phyloP scores from a whole-genome alignment of 768 basidiomycete species.

The Hebeloma cylindrosporum region DNA sequence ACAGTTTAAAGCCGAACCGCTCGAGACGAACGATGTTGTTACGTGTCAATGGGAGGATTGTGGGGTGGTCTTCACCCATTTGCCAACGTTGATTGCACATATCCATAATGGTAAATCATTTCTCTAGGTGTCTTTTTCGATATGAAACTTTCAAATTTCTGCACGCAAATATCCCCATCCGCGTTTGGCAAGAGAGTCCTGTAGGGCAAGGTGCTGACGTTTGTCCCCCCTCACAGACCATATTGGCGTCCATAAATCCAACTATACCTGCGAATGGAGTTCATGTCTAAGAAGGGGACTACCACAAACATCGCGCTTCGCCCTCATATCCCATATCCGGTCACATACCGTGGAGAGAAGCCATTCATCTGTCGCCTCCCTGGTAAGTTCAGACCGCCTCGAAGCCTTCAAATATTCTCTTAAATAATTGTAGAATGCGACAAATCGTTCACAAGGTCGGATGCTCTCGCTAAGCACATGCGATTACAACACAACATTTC shows the following conservation, averaged over 20 bases:
- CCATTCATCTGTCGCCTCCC: slow-evolving; percentile 82
- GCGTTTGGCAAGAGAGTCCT: too few species aligned
- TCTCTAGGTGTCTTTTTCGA: neutral
- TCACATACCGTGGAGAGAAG: slow-evolving; percentile 94
- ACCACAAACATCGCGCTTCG: slow-evolving; percentile 85
- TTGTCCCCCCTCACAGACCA: slow-evolving; percentile 50
- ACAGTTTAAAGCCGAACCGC: slow-evolving; percentile 14
- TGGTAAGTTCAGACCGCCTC: slow-evolving; percentile 49
- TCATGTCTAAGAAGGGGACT: slow-evolving; percentile 79
- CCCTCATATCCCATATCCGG: slow-evolving; percentile 86
- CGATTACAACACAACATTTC: slow-evolving; percentile 82
- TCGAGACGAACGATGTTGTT: slow-evolving; percentile 53
- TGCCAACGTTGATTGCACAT: slow-evolving; percentile 77
- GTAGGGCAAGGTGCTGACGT: slow-evolving; percentile 1
- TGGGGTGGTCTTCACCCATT: slow-evolving; percentile 66
- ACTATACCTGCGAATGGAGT: slow-evolving; percentile 88
- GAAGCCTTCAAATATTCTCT: neutral
- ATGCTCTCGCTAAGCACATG: slow-evolving; percentile 92
- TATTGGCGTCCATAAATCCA: slow-evolving; percentile 80
- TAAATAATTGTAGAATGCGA: slow-evolving; percentile 68
- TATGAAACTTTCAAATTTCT: neutral
- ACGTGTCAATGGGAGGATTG: slow-evolving; percentile 88
- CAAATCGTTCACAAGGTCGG: slow-evolving; percentile 93
- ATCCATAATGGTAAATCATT: slow-evolving; percentile 71
- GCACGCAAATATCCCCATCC: too few species aligned